Evolutionary conservation across 192 early-diverging fungal genomes (phyloP), one percentile per base, ranked within the genome.

Genomic region (Backusella psychrophila): DNA sequence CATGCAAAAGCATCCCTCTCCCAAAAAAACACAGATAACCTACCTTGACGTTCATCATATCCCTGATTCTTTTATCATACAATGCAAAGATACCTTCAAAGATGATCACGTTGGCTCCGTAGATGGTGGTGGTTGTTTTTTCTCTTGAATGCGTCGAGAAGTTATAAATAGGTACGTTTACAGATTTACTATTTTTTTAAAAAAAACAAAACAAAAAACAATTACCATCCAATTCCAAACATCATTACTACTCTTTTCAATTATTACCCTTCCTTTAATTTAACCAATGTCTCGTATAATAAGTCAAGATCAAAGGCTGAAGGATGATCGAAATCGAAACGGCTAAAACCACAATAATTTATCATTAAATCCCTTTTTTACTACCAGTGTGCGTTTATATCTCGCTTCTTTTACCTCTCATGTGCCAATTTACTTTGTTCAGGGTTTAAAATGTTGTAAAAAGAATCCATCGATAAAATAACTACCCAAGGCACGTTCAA

Each of bases 61-160:
- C 89, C 15, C 93, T 85, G 23, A 98, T 90, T 44, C 82, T 85
- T 35, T 91, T 89, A 78, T 97, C 95, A 78, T 96, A 96, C 39
- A 99, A 84, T 8, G 96, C 97, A 90, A 99, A 98, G 71, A 99
- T 99, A 59, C 97, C 97, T 80, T 99, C 97, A 84, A 99, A 98
- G 49, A 98, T 95, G 56, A 99, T 87, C 2, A 99, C 94, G 66
- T 96, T 97, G 21, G 97, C 97, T 59, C 96, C 96, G 79, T 99
- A 98, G 6, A 98, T 82, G 7, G 90, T 85, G 73, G 88, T 91
- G 1, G 87, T 84, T 79, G 91, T 86, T 71, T 93, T 80, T 44
- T 89, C 91, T 74, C 94, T 89, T 80, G 93, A 89, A 79, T 98
- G 96, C 0, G 93, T 96, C 26, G 85, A 75, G 82, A 99, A 99